Base-by-base conservation (phyloP, 352 stramenopile genomes). In the Phytophthora cactorum region DNA sequence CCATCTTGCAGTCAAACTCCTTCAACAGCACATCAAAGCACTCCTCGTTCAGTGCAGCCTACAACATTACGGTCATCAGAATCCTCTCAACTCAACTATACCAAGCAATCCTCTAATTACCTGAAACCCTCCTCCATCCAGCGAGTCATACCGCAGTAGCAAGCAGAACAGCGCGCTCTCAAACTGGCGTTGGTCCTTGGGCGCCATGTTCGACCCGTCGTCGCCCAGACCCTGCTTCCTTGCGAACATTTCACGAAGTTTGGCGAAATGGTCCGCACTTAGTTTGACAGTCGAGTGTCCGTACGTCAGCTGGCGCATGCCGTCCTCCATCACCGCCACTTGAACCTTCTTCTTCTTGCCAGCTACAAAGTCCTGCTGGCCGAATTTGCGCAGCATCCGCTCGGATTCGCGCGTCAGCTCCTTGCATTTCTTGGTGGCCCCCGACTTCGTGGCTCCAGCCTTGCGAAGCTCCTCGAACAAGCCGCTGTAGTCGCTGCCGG, bases 91-190 rank as follows among this genome's bases (percentile, higher is more conserved):
- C 7, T 56, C 17, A 15, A 44, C 27, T 43, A 63, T 1, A 45
- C 3, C 8, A 43, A 28, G 12, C 2, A 63, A 1, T 9, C 34
- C 25, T 7, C 10, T 27, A 29, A 17, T 4, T 73, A 88, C 81
- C 69, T 98, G 96, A 68, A 98, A 92, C 44, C 96, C 96, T 50
- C 93, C 93, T 46, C 96, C 96, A 56, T 98, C 91, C 22, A 98
- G 74, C 59, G 93, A 94, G 71, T 98, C 93, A 70, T 98, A 98
- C 32, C 93, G 84, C 61, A 97, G 70, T 12, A 98, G 66, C 49
- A 98, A 64, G 32, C 84, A 91, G 67, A 98, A 98, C 11, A 97
- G 73, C 36, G 79, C 76, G 59, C 78, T 88, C 53, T 90, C 75
- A 66, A 97, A 97, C 47, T 74, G 56, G 12, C 61, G 65, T 53